Base-by-base conservation (phyloP, 1,284 basidiomycete species). In the Rhodotorula sp. region DNA sequence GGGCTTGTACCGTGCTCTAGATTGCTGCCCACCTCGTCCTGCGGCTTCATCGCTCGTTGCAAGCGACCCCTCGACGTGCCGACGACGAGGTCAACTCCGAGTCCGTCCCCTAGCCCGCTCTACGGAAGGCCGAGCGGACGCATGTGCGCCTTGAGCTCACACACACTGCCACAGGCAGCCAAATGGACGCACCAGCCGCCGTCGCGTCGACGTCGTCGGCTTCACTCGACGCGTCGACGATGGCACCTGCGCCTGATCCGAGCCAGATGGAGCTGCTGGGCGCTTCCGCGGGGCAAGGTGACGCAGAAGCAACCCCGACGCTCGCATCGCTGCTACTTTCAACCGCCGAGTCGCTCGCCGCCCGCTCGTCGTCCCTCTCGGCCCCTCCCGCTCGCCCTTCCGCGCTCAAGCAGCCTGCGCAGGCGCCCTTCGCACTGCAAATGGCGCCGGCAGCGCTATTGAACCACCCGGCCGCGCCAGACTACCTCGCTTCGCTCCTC, bases 401-500 rank as follows among this genome's bases (percentile, higher is more conserved):
- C 2, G 56, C 49, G 2, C 9, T 14, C 44, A 46, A 57, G 14
- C 46, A 46, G 27, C 21, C 59, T 17, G 44, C 56, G 41, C 50
- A 46, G 17, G 42, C 60, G 2, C 21, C 70, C 0, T 66, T 64
- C 44, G 13, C 45, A 3, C 64, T 67, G 19, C 48, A 64, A 7
- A 50, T 58, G 10, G 56, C 55, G 3, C 70, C 74, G 0, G 44
- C 44, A 3, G 25, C 67, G 4, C 59, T 72, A 7, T 62, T 74
- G 17, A 48, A 50, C 14, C 55, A 71, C 48, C 61, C 64, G 0
- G 60, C 46, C 12, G 66, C 74, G 2, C 54, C 69, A 8, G 27
- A 44, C 1, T 76, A 74, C 71, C 73, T 76, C 65, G 34, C 70
- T 2, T 71, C 75, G 7, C 73, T 76, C 41, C 66, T 76, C 57